Evolutionary conservation across 129 eudicot genomes (phyloP), one percentile per base, ranked within the genome.

Genomic region (Lactuca sativa): DNA sequence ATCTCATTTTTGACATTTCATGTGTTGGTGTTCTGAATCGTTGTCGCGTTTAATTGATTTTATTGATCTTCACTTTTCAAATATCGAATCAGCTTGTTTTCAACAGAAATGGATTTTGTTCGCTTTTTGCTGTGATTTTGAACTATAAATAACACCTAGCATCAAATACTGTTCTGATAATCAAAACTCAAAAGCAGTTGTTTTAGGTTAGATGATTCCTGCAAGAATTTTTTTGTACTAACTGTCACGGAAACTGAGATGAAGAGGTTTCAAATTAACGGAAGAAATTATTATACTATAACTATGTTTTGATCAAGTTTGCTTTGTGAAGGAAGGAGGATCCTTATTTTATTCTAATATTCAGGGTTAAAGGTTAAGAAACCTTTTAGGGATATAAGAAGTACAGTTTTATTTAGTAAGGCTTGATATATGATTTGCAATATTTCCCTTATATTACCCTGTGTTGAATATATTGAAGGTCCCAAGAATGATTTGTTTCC

Each of bases 401-500:
- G 31, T 53, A 57, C 40, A 16, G 36, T 15, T 71, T 59, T 77
- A 53, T 15, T 3, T 4, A 62, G 7, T n/a, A 15, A 13, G 56
- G 55, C 12, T 3, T 59, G 33, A 48, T 60, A 41, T 59, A 11
- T 36, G 62, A 66, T 62, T 47, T 11, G 7, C 40, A 31, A 12
- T 31, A 13, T 10, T 4, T 30, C 49, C 57, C 31, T 67, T 36
- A 62, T 59, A 64, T 65, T 51, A 70, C 54, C 15, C 64, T 84
- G 70, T 69, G 8, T 70, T 77, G 82, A 68, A 73, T 66, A 71
- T 56, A 32, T 80, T 70, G 83, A 86, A 71, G 78, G 74, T 70
- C 13, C 7, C 43, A 40, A 70, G 74, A n/a, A 65, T 66, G 78
- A 76, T 65, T 72, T 84, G 82, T 87, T 80, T 69, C 82, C 81